Conservation (phyloP, 2,329 filamentous ascomycete genomes). For the Phialophora verrucosa region DNA sequence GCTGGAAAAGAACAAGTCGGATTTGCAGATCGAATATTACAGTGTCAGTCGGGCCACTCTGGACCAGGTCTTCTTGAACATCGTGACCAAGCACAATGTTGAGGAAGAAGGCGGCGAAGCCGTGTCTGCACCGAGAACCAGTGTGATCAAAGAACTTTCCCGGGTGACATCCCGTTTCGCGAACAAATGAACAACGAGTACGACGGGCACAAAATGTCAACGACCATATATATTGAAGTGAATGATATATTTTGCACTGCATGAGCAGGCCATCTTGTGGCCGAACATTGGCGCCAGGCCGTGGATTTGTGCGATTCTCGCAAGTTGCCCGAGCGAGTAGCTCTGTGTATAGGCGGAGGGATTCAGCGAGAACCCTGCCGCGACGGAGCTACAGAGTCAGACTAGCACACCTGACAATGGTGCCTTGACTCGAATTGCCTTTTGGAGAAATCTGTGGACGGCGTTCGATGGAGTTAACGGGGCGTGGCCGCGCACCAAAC, state of each 20-base stretch:
- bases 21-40: constrained; percentile 80
- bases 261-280: neutral
- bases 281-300: neutral
- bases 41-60: constrained; percentile 84
- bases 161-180: constrained; percentile 6
- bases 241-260: neutral
- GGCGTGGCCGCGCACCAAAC: constrained; percentile 15
- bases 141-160: constrained; percentile 8
- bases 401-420: neutral
- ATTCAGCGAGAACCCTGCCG: neutral
- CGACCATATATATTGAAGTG: neutral
- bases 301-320: neutral
- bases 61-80: constrained; percentile 87
- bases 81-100: constrained; percentile 80
- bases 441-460: neutral
- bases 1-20: constrained; percentile 72
- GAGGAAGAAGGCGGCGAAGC: constrained; percentile 65
- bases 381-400: neutral
- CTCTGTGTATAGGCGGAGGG: neutral
- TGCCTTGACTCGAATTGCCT: neutral
- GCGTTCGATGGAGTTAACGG: neutral
- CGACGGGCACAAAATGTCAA: neutral
- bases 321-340: neutral
- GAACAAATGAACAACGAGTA: constrained; percentile 1
- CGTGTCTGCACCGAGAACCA: neutral